Evolutionary conservation across 305 asterid species (phyloP), one percentile per base, ranked within the genome.

Genomic region (Ajuga reptans): DNA sequence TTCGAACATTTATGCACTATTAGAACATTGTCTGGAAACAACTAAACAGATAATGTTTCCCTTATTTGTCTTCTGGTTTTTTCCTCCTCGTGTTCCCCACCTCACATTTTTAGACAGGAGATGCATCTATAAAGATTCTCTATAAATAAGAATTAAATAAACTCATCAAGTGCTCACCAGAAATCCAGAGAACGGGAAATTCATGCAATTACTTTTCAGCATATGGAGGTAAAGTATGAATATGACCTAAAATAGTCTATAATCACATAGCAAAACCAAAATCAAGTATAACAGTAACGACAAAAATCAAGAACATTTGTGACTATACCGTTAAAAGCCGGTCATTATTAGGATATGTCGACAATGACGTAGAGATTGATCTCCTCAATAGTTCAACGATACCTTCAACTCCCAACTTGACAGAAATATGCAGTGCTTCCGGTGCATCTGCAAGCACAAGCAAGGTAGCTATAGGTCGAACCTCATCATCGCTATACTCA

Each of bases 381-480:
- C 91, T 87, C 83, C 85, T 86, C 85, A 91, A 78, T 67, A 94
- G 87, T 69, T 89, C 90, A 74, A 88, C 78, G 71, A 94, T 84
- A 64, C 97, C 97, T 77, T 91, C 97, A 75, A 91, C 87, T 27
- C 99, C 96, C 80, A 94, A 84, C 81, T 89, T 91, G 76, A 91
- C 95, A 65, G 97, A 89, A 65, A 89, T 85, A 82, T 91, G 90
- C 70, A 94, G 81, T 39, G 95, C 97, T 89, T 94, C 99, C 49
- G 99, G 86, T 71, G 95, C 97, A 83, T 94, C 97, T 61, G 96
- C 97, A 57, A 89, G 95, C 84, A 89, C 81, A 49, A 94, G 99
- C 87, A 89, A 87, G 75, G 88, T 81, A 75, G 97, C 95, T 78
- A 94, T 92, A 66, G 96, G 96, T 72, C 86, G 96, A 75, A 87